Evolutionary conservation across 1,284 basidiomycete species (phyloP), one percentile per base, ranked within the genome.

Genomic region (Bjerkandera adusta): DNA sequence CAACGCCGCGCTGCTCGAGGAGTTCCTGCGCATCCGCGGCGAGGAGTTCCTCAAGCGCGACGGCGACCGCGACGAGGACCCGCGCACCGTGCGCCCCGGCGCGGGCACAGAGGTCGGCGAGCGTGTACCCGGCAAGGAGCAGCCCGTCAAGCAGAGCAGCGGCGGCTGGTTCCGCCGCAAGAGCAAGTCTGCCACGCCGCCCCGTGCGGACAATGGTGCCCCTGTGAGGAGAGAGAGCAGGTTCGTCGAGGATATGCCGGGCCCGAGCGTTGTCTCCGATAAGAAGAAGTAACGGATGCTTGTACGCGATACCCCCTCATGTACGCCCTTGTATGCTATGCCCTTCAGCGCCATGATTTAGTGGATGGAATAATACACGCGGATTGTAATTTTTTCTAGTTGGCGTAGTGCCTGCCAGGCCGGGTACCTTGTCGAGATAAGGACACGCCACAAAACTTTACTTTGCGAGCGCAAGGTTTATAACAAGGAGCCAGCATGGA

Each of bases 1-100:
- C 53, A 97, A 97, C 60, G 92, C 90, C 2, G 75, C 75, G 2
- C 65, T 90, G 16, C 68, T 91, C 29, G 85, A 88, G 56, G 85
- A 89, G 65, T 86, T 76, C 61, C 62, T 90, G 45, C 74, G 83
- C 29, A 69, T 85, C 24, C 73, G 87, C 30, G 86, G 83, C 0
- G 78, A 81, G 45, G 77, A 84, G 56, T 79, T 71, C 55, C 53
- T 86, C 41, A 82, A 76, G 61, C 56, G 72, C 48, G 65, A 73
- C 39, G 66, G 65, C 5, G 66, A 67, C 41, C 56, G 55, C 32
- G 50, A 48, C 18, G 41, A 61, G 43, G 72, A 79, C 48, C 63
- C 64, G 18, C 61, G 68, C 21, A 70, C 74, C 50, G 60, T 80
- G 20, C 76, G 76, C 49, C 77, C 81, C 1, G 79, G 79, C 1